These are phyloP conservation scores for Aureobasidium sp. DNA, from an alignment of 2,329 filamentous ascomycete species.

Conservation along the genomic window DNA sequence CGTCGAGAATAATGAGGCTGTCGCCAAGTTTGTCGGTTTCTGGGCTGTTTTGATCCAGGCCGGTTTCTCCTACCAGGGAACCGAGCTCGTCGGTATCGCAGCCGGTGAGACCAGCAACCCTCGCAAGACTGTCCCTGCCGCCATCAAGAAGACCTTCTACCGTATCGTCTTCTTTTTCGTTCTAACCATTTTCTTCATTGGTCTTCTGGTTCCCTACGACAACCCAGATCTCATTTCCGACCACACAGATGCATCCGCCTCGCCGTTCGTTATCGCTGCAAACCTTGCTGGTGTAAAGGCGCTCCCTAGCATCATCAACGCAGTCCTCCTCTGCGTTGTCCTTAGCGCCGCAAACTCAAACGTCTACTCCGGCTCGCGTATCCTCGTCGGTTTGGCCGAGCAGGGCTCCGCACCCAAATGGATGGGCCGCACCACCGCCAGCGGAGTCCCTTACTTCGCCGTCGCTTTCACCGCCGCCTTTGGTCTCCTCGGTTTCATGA, in stretches of 20 bases:
- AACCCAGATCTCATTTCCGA: conserved; percentile 30
- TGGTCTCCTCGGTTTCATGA: conserved; percentile 63
- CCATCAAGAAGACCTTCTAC: conserved; percentile 31
- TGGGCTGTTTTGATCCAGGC: conserved; percentile 50
- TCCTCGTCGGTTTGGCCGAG: conserved; percentile 57
- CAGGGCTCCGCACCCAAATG: conserved; percentile 37
- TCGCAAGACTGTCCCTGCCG: conserved; percentile 34
- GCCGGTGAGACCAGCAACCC: conserved; percentile 47
- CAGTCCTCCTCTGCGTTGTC: conserved; percentile 52
- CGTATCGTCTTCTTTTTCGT: conserved; percentile 31
- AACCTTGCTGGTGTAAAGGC: conserved; percentile 51
- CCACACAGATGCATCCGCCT: conserved; percentile 41
- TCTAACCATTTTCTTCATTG: conserved; percentile 29
- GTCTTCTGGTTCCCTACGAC: conserved; percentile 28
- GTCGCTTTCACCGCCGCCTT: conserved; percentile 43
- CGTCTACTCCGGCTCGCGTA: conserved; percentile 57
- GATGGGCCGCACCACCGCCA: conserved; percentile 34
- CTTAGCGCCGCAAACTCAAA: conserved; percentile 47
- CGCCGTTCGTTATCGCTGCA: conserved; percentile 60
- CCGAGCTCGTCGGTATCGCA: conserved; percentile 46
- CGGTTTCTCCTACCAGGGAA: conserved; percentile 50
- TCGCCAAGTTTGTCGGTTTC: conserved; percentile 38
- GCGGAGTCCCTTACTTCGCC: conserved; percentile 38
- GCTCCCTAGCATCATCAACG: conserved; percentile 58
- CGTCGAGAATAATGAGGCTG: conserved; percentile 20